A percentile compares a stretch with the other conserved stretches of the same genome.
phyloP scores from a whole-genome alignment of 1,284 basidiomycete species.

The Austroboletus novae-zelandiae region DNA sequence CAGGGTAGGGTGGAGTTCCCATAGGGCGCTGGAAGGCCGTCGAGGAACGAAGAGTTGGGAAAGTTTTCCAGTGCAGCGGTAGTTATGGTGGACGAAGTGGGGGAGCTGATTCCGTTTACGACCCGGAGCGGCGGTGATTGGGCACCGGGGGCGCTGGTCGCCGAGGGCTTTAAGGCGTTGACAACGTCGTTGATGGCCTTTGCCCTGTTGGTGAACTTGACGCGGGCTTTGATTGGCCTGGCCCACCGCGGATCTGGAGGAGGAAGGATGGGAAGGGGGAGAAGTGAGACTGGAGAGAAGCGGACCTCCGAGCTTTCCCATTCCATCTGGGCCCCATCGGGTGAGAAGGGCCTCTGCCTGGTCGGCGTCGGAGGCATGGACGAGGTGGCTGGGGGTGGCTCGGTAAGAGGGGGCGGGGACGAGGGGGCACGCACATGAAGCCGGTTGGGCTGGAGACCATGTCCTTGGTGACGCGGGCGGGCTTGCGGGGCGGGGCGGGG shows the following conservation, averaged over 20 bases:
- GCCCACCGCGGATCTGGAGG: conserved; percentile 85
- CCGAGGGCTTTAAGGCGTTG: conserved; percentile 60
- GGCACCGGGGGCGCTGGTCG: conserved; percentile 41
- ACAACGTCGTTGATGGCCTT: conserved; percentile 82
- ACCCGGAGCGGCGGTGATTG: conserved; percentile 66
- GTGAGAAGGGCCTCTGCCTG: conserved; percentile 87
- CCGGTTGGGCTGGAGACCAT: conserved; percentile 83
- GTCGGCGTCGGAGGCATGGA: conserved; percentile 92
- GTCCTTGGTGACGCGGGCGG: conserved; percentile 74
- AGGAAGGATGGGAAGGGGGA: conserved; percentile 16
- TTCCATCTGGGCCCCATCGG: conserved; percentile 87
- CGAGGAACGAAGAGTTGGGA: conserved; percentile 42
- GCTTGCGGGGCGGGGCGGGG: conserved; percentile 46
- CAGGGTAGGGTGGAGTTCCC: conserved; percentile 61
- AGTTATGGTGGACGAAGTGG: conserved; percentile 60
- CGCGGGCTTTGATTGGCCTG: conserved; percentile 81
- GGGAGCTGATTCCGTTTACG: conserved; percentile 73
- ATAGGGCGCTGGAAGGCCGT: conserved; percentile 54
- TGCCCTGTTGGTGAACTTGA: conserved; percentile 74
- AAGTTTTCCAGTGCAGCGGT: conserved; percentile 70
- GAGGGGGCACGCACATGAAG: conserved; percentile 67
- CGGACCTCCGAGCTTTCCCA: conserved; percentile 88
- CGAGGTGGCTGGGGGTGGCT: conserved; percentile 67
- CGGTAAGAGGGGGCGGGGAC: conserved; percentile 9
- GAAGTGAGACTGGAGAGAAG: conserved; percentile 25